These are phyloP conservation scores for Trichoderma sp. DNA, from an alignment of 2,329 filamentous ascomycete genomes.

Conservation along the genomic window DNA sequence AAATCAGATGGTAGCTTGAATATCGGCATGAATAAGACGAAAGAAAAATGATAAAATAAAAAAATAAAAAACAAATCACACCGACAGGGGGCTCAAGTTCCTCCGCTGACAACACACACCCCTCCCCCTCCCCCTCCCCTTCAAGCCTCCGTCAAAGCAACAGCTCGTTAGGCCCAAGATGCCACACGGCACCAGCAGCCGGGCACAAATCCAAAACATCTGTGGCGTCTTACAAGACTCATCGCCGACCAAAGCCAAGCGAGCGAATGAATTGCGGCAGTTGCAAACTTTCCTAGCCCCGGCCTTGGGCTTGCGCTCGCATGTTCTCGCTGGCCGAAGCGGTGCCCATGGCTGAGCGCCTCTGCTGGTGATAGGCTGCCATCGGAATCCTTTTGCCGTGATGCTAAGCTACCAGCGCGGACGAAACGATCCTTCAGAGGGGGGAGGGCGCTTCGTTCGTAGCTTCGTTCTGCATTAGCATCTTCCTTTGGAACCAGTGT, in stretches of 20 bases:
- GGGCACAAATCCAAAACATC: slow-evolving; percentile 3
- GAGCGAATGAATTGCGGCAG: not conserved
- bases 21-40: not conserved
- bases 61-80: not conserved
- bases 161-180: not conserved
- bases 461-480: not conserved
- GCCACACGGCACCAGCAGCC: slow-evolving; percentile 3
- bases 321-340: not conserved
- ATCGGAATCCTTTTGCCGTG: slow-evolving; percentile 7
- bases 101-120: not conserved
- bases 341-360: not conserved
- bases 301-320: not conserved
- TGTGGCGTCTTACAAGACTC: slow-evolving; percentile 11
- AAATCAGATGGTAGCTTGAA: not conserved
- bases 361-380: not conserved
- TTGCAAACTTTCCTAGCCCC: not conserved
- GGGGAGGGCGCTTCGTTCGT: too few relatives aligned
- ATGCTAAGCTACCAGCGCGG: not conserved
- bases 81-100: not conserved
- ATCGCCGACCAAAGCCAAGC: not conserved
- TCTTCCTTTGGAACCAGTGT: not conserved
- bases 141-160: too few relatives aligned
- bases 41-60: not conserved
- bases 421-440: not conserved
- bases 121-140: not conserved